Base-by-base conservation (phyloP, 2,329 filamentous ascomycete species). In the Catunica adiposa region DNA sequence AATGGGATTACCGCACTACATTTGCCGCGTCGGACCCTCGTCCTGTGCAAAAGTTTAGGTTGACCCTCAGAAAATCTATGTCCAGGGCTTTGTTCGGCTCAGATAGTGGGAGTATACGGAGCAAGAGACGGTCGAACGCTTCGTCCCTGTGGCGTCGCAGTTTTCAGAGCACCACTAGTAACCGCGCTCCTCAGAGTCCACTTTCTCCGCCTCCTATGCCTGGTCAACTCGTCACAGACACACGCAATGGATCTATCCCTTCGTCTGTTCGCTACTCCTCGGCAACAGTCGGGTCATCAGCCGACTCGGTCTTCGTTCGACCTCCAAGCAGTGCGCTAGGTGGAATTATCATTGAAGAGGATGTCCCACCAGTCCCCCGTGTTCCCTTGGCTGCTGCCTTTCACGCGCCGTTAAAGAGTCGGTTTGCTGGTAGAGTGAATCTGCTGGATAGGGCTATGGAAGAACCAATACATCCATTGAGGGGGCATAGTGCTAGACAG, bases 1-100 rank as follows among this genome's bases (percentile, higher is more conserved):
- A 51, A 14, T 57, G 56, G 56, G 44, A 57, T 25, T 57, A 57
- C 26, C 51, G 52, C n/a, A 46, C 52, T 5, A 57, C 56, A 11
- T 57, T 57, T 54, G 56, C 56, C 26, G n/a, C 52, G n/a, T 7
- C 51, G 2, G 37, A 37, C 6, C 34, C 51, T 11, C 17, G 11
- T 17, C 46, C 25, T 23, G n/a, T 20, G 3, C 20, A 34, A 34
- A 34, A 34, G 29, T 34, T 34, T 11, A 34, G 29, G 11, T 11
- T 34, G 11, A 5, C 29, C 5, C 5, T 34, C 11, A 34, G 29
- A 34, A 5, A 34, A 11, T 34, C 29, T 5, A 34, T 34, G 29
- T 34, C 29, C 29, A 34, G 29, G 29, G 11, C 11, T 34, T 34
- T n/a, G n/a, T n/a, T 34, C 29, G 29, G 29, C 11, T 34, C 29